These are phyloP conservation scores for Exidia glandulosa DNA, from an alignment of 768 basidiomycete genomes.

Conservation along the genomic window DNA sequence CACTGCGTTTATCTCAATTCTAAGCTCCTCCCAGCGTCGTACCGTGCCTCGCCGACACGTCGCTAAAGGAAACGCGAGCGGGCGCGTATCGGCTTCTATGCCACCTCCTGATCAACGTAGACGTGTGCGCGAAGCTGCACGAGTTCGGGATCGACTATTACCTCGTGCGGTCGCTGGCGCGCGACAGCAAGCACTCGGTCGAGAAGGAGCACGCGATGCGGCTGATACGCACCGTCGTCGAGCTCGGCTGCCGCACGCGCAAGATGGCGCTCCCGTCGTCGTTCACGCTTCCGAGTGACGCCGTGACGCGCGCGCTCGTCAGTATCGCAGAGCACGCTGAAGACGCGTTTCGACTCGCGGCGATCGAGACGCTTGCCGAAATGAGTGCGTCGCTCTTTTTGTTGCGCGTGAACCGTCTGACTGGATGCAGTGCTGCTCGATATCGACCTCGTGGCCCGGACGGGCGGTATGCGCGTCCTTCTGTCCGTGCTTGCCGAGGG, in stretches of 20 bases:
- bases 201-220: slow-evolving; percentile 92
- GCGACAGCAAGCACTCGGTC: slow-evolving; percentile 69
- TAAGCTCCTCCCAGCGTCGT: slow-evolving; percentile 44
- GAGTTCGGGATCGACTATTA: slow-evolving; percentile 75
- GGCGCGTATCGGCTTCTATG: slow-evolving; percentile 78
- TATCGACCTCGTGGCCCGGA: slow-evolving; percentile 65
- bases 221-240: slow-evolving; percentile 60
- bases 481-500: slow-evolving; percentile 86
- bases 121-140: slow-evolving; percentile 56
- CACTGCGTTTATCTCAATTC: slow-evolving; percentile 1
- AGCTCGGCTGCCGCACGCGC: slow-evolving; percentile 36
- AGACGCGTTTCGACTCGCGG: slow-evolving; percentile 74
- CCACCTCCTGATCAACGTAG: slow-evolving; percentile 59
- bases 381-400: slow-evolving; percentile 47
- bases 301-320: slow-evolving; percentile 79
- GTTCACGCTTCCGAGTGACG: slow-evolving; percentile 44
- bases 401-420: slow-evolving; percentile 1
- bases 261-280: slow-evolving; percentile 23
- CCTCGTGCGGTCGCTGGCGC: slow-evolving; percentile 74
- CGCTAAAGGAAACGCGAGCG: slow-evolving; percentile 63
- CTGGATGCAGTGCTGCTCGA: slow-evolving; percentile 66
- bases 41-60: slow-evolving; percentile 64
- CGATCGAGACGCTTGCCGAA: slow-evolving; percentile 81
- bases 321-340: slow-evolving; percentile 88
- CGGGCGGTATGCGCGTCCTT: slow-evolving; percentile 78